Percentiles rank a stretch among this genome's conserved stretches.
Conservation (phyloP, 2,329 filamentous ascomycete species). For the Pezizomycotina sp. region DNA sequence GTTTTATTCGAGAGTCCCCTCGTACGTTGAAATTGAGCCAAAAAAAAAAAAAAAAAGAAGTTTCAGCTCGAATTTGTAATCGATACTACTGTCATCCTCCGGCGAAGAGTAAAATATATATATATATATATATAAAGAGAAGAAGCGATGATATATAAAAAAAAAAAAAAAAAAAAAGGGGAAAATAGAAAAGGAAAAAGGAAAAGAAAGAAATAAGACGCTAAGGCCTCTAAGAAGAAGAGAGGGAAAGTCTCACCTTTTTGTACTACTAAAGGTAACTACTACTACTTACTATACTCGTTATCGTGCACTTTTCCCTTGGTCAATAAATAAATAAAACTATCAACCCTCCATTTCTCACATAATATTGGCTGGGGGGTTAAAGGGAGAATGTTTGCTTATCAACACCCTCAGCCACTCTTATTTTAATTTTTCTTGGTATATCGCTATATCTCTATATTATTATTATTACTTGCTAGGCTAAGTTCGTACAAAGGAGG, state of each 20-base stretch:
- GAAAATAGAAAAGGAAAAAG: constrained; percentile 1
- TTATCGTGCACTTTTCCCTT: neutral
- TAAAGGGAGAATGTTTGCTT: too few species aligned
- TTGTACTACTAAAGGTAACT: constrained; percentile 1
- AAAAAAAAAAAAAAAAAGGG: constrained; percentile 1
- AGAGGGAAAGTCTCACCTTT: too few species aligned
- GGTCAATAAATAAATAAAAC: neutral
- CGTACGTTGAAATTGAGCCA: constrained; percentile 2
- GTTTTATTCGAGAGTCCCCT: neutral
- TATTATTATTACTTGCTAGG: too few species aligned
- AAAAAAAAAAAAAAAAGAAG: constrained; percentile 7
- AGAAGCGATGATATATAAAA: neutral
- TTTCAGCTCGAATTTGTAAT: constrained; percentile 5
- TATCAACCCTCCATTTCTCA: too few species aligned
- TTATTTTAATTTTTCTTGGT: too few species aligned
- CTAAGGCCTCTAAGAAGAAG: too few species aligned
- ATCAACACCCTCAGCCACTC: too few species aligned
- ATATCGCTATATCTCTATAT: too few species aligned
- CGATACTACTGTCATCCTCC: neutral
- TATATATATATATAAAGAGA: neutral
- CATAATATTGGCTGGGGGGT: too few species aligned
- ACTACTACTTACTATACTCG: neutral
- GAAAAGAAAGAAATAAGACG: neutral
- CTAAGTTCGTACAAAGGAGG: too few species aligned
- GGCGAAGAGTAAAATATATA: neutral